These are phyloP conservation scores for Penicillium longicatenatum DNA, from an alignment of 495 filamentous ascomycete species.

Conservation along the genomic window DNA sequence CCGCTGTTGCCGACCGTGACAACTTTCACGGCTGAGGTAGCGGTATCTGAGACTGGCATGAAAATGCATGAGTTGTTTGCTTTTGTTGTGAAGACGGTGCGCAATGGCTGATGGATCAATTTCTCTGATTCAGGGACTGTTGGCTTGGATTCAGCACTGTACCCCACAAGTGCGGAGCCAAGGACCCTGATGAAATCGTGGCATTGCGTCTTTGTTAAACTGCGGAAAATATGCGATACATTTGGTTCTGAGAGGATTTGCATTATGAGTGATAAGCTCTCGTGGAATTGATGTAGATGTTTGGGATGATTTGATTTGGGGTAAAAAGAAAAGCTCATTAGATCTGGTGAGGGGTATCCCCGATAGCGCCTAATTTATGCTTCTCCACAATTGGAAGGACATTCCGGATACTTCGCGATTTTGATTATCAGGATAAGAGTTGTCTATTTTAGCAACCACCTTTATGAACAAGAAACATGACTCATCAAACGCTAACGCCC, in stretches of 20 bases:
- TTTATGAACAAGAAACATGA: slow-evolving; percentile 11
- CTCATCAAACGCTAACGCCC: slow-evolving; percentile 28
- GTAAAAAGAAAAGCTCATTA: background rate
- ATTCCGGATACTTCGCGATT: background rate
- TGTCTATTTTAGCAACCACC: background rate
- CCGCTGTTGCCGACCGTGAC: slow-evolving; percentile 49
- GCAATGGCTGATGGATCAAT: slow-evolving; percentile 70
- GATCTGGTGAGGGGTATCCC: background rate
- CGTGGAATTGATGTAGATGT: background rate
- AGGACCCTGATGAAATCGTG: slow-evolving; percentile 35
- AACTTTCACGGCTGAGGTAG: slow-evolving; percentile 63
- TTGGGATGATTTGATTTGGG: no score
- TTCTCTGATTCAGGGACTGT: slow-evolving; percentile 21
- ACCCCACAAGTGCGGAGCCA: slow-evolving; percentile 30
- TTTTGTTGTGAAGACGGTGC: slow-evolving; percentile 67
- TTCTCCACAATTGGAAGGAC: background rate
- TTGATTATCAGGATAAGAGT: background rate
- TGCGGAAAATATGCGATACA: slow-evolving; percentile 39
- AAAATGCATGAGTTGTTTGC: slow-evolving; percentile 77
- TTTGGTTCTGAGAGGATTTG: slow-evolving; percentile 46
- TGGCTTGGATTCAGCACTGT: slow-evolving; percentile 31
- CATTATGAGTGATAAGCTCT: slow-evolving; percentile 23
- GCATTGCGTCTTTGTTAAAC: slow-evolving; percentile 36
- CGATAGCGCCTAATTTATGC: background rate
- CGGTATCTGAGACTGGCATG: slow-evolving; percentile 76